Base-by-base conservation (phyloP, 2,329 filamentous ascomycete genomes). In the Plenodomus tracheiphilus region DNA sequence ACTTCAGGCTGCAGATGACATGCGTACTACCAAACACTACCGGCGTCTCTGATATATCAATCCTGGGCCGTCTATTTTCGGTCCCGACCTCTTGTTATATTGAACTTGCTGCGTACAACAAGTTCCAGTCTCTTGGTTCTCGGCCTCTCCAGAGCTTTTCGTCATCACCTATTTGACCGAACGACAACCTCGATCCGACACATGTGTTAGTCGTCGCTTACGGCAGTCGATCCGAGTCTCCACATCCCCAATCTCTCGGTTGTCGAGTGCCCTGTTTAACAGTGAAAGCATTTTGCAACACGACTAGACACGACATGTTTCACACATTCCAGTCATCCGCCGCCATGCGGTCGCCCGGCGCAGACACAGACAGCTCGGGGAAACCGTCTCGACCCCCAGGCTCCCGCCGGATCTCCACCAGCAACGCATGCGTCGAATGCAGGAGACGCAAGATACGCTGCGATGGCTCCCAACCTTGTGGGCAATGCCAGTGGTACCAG, bases 361-460 rank as follows among this genome's bases (percentile, higher is more conserved):
- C 61, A 37, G 71, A 71, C 32, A 68, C 63, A 19, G 68, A 71
- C 39, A 64, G 61, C 25, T 48, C 63, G 11, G 63, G 65, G 38
- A 76, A 74, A 57, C 66, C 65, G 46, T 59, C 62, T 45, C 69
- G 68, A 7, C 61, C 68, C 15, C 59, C 68, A 18, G 72, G 68
- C 35, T 75, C 75, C 18, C 64, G 75, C 30, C 70, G 76, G 4
- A 78, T 78, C 39, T 77, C 76, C 4, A 79, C 76, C 3, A 77
- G 70, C 61, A 78, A 87, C 64, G 87, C 87, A 32, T 91, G 87
- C 69, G 85, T 87, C 40, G 87, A 89, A 62, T 91, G 89, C 74
- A 86, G 91, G 66, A 81, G 89, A 59, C 82, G 89, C 53, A 94
- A 93, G 73, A 93, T 93, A 46, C 86, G 89, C 55, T 94, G 89